phyloP scores from a whole-genome alignment of 257 asterid genomes.

The Capsicum baccatum region DNA sequence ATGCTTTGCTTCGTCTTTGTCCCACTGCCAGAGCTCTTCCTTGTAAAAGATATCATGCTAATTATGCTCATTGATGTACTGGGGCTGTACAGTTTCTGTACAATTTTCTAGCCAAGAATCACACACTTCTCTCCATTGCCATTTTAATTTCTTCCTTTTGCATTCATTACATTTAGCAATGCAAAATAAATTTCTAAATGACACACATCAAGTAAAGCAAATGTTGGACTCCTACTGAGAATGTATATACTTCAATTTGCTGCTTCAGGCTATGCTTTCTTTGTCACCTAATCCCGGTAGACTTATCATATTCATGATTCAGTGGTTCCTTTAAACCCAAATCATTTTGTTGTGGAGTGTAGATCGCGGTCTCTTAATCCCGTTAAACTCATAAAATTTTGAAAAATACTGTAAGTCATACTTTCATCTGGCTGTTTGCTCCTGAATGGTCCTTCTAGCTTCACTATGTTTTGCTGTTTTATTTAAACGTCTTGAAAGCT shows the following conservation, averaged over 20 bases:
- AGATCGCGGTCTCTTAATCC: neutral
- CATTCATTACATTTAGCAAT: no score
- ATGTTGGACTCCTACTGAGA: neutral
- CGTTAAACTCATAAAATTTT: neutral
- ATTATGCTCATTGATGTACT: no score
- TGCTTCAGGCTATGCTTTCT: neutral
- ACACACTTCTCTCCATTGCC: no score
- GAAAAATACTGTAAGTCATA: neutral
- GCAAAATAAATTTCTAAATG: no score
- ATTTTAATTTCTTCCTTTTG: no score
- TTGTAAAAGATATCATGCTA: no score
- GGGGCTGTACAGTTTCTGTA: no score
- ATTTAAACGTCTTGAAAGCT: neutral
- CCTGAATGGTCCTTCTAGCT: neutral
- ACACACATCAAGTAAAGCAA: neutral
- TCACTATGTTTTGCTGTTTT: neutral
- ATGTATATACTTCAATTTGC: neutral
- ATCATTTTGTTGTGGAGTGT: conserved; percentile 2
- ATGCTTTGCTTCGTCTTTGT: no score
- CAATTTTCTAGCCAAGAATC: no score
- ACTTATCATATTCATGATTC: neutral
- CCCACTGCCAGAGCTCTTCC: no score
- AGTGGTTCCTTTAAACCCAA: neutral
- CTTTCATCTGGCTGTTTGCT: neutral
- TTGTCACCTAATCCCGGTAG: neutral